phyloP scores from a whole-genome alignment of 73 alveolate species.

The Breviolum minutum region DNA sequence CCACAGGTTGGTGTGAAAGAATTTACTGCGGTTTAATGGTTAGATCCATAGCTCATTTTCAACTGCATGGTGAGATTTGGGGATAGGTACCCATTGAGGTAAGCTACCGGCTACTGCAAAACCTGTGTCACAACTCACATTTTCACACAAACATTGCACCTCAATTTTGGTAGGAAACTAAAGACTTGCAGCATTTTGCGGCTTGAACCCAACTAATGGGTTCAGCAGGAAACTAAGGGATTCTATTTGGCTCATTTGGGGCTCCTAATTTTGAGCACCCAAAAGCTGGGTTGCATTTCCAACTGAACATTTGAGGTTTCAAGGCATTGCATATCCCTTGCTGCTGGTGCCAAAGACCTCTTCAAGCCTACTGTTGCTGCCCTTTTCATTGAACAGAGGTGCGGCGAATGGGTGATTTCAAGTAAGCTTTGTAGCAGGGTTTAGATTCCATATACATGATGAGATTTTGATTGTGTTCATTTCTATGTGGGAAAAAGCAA shows the following conservation, averaged over 20 bases:
- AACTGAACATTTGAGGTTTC: constrained; percentile 34
- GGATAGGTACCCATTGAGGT: background rate
- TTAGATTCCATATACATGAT: background rate
- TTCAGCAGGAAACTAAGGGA: no score
- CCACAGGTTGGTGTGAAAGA: no score
- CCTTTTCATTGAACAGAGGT: background rate
- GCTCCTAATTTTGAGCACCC: background rate
- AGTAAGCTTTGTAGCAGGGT: background rate
- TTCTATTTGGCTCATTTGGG: background rate
- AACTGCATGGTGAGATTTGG: background rate
- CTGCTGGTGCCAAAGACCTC: constrained; percentile 67
- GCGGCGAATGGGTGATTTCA: background rate
- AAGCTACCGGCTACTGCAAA: background rate
- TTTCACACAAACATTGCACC: no score
- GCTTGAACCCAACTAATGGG: no score
- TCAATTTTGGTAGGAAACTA: background rate
- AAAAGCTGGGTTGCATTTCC: background rate
- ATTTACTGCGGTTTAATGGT: no score
- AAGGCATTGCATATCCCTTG: constrained; percentile 73
- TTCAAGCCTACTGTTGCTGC: constrained; percentile 17
- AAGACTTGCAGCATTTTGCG: no score
- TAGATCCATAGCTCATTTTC: no score
- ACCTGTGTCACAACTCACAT: background rate
- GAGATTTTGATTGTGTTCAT: background rate
- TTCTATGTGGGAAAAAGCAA: background rate